Evolutionary conservation across 768 basidiomycete genomes (phyloP), one percentile per base, ranked within the genome.

Genomic region (Suillus clintonianus): DNA sequence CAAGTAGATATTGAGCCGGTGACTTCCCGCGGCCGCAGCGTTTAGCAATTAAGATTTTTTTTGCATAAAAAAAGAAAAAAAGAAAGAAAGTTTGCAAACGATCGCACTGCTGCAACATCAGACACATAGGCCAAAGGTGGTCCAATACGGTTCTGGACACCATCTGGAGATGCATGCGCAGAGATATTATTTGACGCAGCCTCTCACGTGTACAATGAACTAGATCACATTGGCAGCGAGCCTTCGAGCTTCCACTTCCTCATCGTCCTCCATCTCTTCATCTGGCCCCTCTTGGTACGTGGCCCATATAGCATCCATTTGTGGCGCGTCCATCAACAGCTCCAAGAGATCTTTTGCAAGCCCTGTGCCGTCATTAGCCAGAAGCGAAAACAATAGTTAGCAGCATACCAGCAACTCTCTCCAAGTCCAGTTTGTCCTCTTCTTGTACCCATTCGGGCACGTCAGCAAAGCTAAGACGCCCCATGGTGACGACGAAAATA

Each of bases 401-500:
- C 17, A 19, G 70, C 81, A 56, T 71, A 87, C 89, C 87, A 67
- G 79, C 76, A 39, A 86, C 75, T 32, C 75, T 70, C 65, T 80
- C 80, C 47, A 88, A 69, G 51, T 82, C 81, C 24, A 72, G 70
- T 61, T 77, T 79, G 17, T 75, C 71, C 54, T 78, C 71, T 17
- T 63, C 61, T 27, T 80, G 76, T 37, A 89, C 72, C 86, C 88
- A 90, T 50, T 84, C 80, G 17, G 89, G 89, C 13, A 84, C 78
- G 53, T 86, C 87, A 7, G 89, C 86, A 64, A 86, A 93, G 62
- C 88, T 86, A 54, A 95, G 76, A 65, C 92, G 82, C 43, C 92
- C 90, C 61, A 95, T 84, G 0, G 87, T 85, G n/a, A 92, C 86
- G 34, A 88, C 85, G 70, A 92, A 93, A 71, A 87, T 81, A 67